Base-by-base conservation (phyloP, 768 basidiomycete genomes). In the Russula dissimulans region DNA sequence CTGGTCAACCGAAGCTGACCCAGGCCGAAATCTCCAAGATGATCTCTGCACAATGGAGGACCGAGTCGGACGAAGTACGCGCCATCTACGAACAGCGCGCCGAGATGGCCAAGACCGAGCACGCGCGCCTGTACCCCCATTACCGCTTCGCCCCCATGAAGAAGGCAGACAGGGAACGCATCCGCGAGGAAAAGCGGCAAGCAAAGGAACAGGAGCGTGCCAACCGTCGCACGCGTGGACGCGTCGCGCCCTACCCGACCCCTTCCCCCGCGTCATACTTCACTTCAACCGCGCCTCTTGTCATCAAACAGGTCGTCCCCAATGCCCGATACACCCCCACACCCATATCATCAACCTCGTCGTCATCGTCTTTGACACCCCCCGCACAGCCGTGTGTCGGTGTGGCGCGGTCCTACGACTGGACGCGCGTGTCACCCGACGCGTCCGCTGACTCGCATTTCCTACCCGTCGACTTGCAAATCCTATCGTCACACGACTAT, bases 21-120 rank as follows among this genome's bases (percentile, higher is more conserved):
- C 77, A 78, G 65, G 77, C 76, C 2, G 73, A 75, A 52, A 70
- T 78, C 57, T 78, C 76, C 44, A 76, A 75, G 67, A 57, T 73
- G 42, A 76, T 79, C 65, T 71, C 74, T 31, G 59, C 67, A 3
- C 63, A 73, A 64, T 79, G 78, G 78, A 73, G 69, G 60, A 61
- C 68, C 18, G 78, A 79, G 61, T 54, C 68, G 4, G 63, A 67
- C 1, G 71, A 68, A 4, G 73, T 77, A 18, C 73, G 72, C 43
- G 51, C 58, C 1, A 1, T 46, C 0, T 63, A 63, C 55, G 65
- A 65, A 6, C 34, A 52, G 9, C 54, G 54, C 42, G 65, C 65
- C 17, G 58, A 65, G 41, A 26, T 48, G 14, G 62, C 57, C n/a
- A 65, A 65, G 51, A 55, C 54, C 1, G 62, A 64, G 36, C 65